A percentile compares a stretch with the other conserved stretches of the same genome.
Conservation (phyloP, 176 grass and related monocot species). For the Oryza glaberrima region DNA sequence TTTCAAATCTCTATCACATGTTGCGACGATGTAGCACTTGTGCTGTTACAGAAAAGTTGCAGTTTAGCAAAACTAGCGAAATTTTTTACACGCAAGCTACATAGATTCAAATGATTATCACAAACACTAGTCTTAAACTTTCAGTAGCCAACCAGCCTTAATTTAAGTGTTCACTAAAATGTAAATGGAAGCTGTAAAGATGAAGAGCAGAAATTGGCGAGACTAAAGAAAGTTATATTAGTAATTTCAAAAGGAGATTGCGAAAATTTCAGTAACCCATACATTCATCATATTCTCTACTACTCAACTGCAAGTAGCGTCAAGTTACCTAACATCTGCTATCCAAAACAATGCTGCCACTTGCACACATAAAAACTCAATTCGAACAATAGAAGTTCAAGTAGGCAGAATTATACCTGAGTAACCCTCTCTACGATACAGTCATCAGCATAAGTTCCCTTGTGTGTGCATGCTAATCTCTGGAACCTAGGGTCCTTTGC, state of each 20-base stretch:
- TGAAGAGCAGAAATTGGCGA: background rate
- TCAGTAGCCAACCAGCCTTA: background rate
- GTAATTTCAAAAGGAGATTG: background rate
- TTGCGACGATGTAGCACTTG: constrained; percentile 92
- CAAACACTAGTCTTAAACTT: background rate
- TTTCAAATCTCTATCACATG: constrained; percentile 87
- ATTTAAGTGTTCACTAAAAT: background rate
- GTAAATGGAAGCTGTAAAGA: background rate
- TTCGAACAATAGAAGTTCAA: background rate
- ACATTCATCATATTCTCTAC: background rate
- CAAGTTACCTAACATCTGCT: background rate
- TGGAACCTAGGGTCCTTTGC: constrained; percentile 95
- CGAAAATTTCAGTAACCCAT: background rate
- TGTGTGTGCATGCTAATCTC: constrained; percentile 92
- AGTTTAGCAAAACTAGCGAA: background rate
- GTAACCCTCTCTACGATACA: constrained; percentile 94
- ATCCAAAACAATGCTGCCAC: background rate
- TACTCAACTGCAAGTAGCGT: background rate
- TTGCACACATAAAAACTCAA: background rate
- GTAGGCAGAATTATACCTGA: constrained; percentile 57
- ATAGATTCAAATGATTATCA: background rate
- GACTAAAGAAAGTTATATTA: background rate
- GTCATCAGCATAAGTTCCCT: constrained; percentile 98
- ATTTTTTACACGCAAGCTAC: background rate
- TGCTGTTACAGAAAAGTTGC: constrained; percentile 55